Evolutionary conservation across 768 basidiomycete species (phyloP), one percentile per base, ranked within the genome.

Genomic region (Royoungia palumana): DNA sequence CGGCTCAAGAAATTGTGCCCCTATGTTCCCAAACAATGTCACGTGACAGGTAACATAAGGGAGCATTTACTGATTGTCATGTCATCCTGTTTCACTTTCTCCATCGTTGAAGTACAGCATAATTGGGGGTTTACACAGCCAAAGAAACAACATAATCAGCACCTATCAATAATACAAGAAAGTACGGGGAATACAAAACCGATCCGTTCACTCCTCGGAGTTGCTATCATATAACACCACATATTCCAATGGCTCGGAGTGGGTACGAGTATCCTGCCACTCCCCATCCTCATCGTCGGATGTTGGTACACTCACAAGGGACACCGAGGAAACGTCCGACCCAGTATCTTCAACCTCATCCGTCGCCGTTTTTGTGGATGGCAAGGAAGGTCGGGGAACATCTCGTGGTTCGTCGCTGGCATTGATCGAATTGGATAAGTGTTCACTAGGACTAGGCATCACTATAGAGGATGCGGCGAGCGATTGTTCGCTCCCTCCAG

Each of bases 221-320:
- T 72, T 73, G 51, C 81, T 82, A 59, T 87, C 87, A 54, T 86
- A 89, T 49, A 89, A 64, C 47, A 89, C 72, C 13, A 88, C 85
- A 59, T 86, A 89, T 52, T 88, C 85, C 54, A 77, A 65, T 6
- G 62, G 63, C 51, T 63, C 70, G 5, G 71, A 65, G 20, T 71
- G 69, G 7, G 73, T 70, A 21, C 75, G 75, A 42, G 76, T 80
- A 48, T 82, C 85, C 49, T 79, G 78, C 77, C 80, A 86, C 11
- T 79, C 62, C n/a, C 66, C 74, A 24, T 71, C 76, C 25, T 81
- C 79, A 38, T 77, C 75, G 7, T 75, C 73, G 6, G 78, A 77
- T n/a, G 79, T 78, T 9, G 80, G 76, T 39, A 79, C 63, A 58
- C 85, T 84, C 54, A 87, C 72, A 51, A 87, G 65, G 4, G 83